phyloP scores from a whole-genome alignment of 257 asterid species.

The Parsonsia alboflavescens region DNA sequence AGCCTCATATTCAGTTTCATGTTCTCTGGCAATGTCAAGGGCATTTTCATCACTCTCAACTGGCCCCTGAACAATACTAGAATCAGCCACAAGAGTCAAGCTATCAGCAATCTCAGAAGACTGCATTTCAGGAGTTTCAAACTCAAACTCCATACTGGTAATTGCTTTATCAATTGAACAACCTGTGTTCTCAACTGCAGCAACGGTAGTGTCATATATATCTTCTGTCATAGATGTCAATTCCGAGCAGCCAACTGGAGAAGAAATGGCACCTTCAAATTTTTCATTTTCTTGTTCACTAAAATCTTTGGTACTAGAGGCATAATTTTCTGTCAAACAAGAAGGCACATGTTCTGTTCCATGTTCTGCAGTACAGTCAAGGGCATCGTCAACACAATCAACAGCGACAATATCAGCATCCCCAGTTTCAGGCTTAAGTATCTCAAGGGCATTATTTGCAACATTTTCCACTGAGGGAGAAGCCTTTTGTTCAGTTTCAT shows the following conservation, averaged over 20 bases:
- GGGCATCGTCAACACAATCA: slow-evolving; percentile 3
- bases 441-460: neutral
- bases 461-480: neutral
- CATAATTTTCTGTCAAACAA: neutral
- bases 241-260: neutral
- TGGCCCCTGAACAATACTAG: neutral
- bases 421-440: slow-evolving; percentile 2
- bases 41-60: neutral
- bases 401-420: neutral
- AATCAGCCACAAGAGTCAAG: neutral
- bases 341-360: slow-evolving; percentile 4
- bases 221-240: neutral
- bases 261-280: slow-evolving; percentile 2
- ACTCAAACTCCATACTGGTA: slow-evolving; percentile 4
- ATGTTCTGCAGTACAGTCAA: neutral
- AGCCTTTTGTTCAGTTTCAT: neutral
- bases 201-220: neutral
- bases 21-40: neutral
- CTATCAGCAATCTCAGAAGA: neutral
- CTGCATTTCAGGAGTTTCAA: neutral
- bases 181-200: neutral
- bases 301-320: neutral
- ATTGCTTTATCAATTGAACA: neutral
- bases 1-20: neutral
- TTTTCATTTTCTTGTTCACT: neutral